phyloP scores from a whole-genome alignment of 345 rosid genomes.

The Arabidopsis thaliana region DNA sequence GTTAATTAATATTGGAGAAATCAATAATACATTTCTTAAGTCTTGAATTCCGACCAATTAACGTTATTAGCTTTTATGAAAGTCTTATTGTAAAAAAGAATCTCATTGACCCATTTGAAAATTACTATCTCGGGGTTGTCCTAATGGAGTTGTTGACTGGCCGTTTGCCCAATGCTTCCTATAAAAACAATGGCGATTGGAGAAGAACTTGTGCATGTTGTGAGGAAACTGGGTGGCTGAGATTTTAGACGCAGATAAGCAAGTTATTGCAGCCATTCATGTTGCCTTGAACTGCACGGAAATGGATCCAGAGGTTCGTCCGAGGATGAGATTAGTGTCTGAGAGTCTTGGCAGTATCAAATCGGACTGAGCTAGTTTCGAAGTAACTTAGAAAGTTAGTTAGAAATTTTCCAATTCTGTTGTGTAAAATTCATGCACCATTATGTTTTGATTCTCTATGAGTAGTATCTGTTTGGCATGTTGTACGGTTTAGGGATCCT shows the following conservation, averaged over 20 bases:
- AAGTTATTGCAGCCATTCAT: constrained; percentile 70
- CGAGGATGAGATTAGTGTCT: constrained; percentile 81
- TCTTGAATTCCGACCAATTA: too few species aligned
- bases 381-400: not conserved
- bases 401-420: constrained; percentile 5
- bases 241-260: constrained; percentile 80
- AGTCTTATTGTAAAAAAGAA: too few species aligned
- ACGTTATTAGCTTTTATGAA: too few species aligned
- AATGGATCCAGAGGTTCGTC: constrained; percentile 85
- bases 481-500: too few species aligned
- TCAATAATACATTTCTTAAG: too few species aligned
- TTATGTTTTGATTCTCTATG: too few species aligned
- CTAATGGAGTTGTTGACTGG: constrained; percentile 89
- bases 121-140: too few species aligned
- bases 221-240: constrained; percentile 78
- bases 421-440: too few species aligned
- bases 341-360: constrained; percentile 73
- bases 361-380: constrained; percentile 39
- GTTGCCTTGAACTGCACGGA: constrained; percentile 91
- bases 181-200: constrained; percentile 64
- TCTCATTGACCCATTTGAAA: too few species aligned
- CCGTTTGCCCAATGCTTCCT: constrained; percentile 57
- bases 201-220: constrained; percentile 66
- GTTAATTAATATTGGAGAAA: too few species aligned
- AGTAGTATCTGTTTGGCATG: too few species aligned